Evolutionary conservation across 805 yeast species (phyloP).

Genomic region (Candida maris): DNA sequence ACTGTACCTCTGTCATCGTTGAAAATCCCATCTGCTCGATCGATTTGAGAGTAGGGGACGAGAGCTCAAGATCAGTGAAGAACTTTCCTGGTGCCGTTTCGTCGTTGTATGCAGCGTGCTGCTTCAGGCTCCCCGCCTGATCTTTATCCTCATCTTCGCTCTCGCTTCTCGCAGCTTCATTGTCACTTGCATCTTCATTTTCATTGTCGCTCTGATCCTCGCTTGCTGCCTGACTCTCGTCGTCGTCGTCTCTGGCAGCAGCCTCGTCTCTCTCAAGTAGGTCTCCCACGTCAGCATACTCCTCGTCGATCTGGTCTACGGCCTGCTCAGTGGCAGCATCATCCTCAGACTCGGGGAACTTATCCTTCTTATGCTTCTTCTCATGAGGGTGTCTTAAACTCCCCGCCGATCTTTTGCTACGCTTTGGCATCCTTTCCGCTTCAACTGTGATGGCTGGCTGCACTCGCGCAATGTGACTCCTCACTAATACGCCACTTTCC

Average conservation of each 20-base stretch:
- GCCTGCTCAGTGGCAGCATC: constrained; percentile 37
- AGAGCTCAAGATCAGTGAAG: constrained; percentile 58
- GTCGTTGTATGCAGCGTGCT: constrained; percentile 32
- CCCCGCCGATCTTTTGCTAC: neutral
- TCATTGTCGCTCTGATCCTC: constrained; percentile 36
- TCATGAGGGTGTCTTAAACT: neutral
- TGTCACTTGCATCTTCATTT: constrained; percentile 22
- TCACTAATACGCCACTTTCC: too few species aligned
- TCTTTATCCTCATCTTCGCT: constrained; percentile 24
- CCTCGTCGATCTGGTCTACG: constrained; percentile 53
- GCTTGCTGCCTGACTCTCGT: constrained; percentile 20
- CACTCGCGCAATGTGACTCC: too few species aligned
- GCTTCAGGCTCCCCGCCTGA: constrained; percentile 7
- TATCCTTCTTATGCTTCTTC: constrained; percentile 14
- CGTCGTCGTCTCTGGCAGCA: constrained; percentile 12
- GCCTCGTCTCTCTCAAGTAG: constrained; percentile 36
- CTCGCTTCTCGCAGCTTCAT: constrained; percentile 13
- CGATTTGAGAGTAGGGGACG: constrained; percentile 79
- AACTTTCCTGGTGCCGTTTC: constrained; percentile 26
- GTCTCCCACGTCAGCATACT: constrained; percentile 54
- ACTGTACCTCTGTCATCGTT: constrained; percentile 91
- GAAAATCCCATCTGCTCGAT: constrained; percentile 86
- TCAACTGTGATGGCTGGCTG: neutral
- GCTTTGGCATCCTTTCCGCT: neutral
- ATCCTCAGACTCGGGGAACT: constrained; percentile 2